A percentile compares a stretch with the other conserved stretches of the same genome.
Evolutionary conservation across 2,329 filamentous ascomycete species (phyloP).

Genomic region (Penicillium sp.): DNA sequence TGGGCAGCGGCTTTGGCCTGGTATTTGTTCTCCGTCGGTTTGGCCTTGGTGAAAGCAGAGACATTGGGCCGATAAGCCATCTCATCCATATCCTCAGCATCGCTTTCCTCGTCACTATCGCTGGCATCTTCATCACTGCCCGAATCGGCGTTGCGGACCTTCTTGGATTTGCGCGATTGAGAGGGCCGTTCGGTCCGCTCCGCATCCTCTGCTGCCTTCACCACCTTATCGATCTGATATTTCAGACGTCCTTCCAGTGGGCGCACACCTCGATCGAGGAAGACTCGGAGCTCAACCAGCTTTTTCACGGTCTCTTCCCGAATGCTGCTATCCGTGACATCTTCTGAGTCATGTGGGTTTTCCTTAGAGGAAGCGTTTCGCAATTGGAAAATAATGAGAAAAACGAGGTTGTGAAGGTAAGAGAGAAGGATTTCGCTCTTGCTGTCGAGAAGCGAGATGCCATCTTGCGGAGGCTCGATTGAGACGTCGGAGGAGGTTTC

Average conservation of each 20-base stretch:
- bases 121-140: constrained; percentile 27
- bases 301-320: constrained; percentile 74
- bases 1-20: constrained; percentile 27
- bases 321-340: constrained; percentile 40
- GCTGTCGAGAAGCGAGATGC: constrained; percentile 89
- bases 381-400: constrained; percentile 78
- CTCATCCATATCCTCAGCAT: constrained; percentile 53
- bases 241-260: constrained; percentile 87
- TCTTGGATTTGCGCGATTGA: constrained; percentile 27
- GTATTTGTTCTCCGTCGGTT: constrained; percentile 33
- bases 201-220: constrained; percentile 71
- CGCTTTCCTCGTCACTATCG: constrained; percentile 28
- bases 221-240: constrained; percentile 93
- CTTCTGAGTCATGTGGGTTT: constrained; percentile 31
- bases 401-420: constrained; percentile 91
- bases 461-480: constrained; percentile 73
- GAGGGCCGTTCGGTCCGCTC: constrained; percentile 31
- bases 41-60: constrained; percentile 42
- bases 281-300: constrained; percentile 86
- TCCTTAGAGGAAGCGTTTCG: constrained; percentile 50
- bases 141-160: constrained; percentile 28
- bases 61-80: constrained; percentile 63
- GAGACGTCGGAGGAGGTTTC: constrained; percentile 58
- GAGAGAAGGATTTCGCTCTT: constrained; percentile 98
- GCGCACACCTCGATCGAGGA: constrained; percentile 86